These are phyloP conservation scores for Lactarius akahatsu DNA, from an alignment of 768 basidiomycete species.

Conservation along the genomic window DNA sequence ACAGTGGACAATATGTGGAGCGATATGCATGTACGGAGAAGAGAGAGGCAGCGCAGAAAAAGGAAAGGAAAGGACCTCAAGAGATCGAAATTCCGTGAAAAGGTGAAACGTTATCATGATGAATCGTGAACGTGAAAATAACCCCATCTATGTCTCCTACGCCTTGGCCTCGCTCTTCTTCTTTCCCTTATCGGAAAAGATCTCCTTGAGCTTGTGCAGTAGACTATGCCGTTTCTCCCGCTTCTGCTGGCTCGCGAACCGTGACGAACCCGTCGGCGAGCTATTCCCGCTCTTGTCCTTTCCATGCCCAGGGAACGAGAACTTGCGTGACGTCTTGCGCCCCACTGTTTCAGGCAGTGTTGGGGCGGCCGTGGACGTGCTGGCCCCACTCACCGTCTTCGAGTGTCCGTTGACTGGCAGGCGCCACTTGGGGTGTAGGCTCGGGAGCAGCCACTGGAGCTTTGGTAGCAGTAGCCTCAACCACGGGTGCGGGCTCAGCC, in stretches of 20 bases:
- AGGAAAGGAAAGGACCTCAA: not conserved
- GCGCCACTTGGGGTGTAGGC: constrained; percentile 8
- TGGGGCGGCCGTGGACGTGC: constrained; percentile 11
- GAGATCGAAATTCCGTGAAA: not conserved
- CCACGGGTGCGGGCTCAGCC: not conserved
- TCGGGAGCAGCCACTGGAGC: not conserved
- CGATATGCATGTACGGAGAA: constrained; percentile 2
- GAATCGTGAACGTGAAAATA: constrained; percentile 2
- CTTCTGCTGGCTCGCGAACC: constrained; percentile 25
- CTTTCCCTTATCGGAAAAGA: constrained; percentile 27
- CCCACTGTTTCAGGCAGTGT: not conserved
- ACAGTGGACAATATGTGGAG: not conserved
- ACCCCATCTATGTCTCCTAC: constrained; percentile 13
- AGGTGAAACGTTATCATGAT: constrained; percentile 6
- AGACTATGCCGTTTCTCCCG: constrained; percentile 29
- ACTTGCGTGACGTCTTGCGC: constrained; percentile 21
- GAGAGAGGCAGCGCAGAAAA: not conserved
- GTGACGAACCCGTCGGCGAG: constrained; percentile 24
- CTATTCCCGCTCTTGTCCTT: constrained; percentile 20
- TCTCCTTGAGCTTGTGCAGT: constrained; percentile 28
- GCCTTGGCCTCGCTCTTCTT: constrained; percentile 25
- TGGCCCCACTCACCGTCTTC: constrained; percentile 16
- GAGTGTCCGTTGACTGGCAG: constrained; percentile 15
- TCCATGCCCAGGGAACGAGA: constrained; percentile 19
- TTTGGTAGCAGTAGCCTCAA: not conserved